Conservation (phyloP, 192 early-diverging fungal species). For the Coemansia sp. region DNA sequence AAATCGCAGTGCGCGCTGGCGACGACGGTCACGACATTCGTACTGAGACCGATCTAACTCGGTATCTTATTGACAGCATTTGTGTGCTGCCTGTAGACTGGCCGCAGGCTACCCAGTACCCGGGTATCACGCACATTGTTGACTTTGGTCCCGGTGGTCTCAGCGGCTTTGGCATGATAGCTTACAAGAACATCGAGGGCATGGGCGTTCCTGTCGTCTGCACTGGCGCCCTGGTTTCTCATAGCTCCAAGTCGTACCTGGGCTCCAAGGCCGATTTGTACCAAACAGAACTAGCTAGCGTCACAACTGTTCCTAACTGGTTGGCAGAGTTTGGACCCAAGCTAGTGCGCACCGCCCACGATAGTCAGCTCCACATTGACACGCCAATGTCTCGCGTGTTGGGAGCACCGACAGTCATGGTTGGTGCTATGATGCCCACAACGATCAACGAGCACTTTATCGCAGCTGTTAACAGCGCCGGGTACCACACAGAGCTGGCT, state of each 20-base stretch:
- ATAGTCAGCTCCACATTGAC: conserved; percentile 75
- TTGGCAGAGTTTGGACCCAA: conserved; percentile 76
- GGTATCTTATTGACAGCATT: conserved; percentile 66
- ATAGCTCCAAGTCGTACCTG: conserved; percentile 52
- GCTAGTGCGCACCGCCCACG: conserved; percentile 62
- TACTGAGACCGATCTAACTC: conserved; percentile 57
- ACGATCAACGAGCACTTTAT: conserved; percentile 80
- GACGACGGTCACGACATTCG: conserved; percentile 81
- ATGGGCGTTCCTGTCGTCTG: conserved; percentile 64
- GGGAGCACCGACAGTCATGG: conserved; percentile 90
- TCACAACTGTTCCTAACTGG: conserved; percentile 85
- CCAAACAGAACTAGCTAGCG: conserved; percentile 61
- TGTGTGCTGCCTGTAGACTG: conserved; percentile 64
- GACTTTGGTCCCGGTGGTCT: conserved; percentile 93
- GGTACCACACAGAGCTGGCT: conserved; percentile 89
- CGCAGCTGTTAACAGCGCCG: conserved; percentile 82
- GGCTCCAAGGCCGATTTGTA: conserved; percentile 75
- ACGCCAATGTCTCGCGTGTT: conserved; percentile 82
- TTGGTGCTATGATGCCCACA: conserved; percentile 91
- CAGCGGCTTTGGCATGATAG: conserved; percentile 81
- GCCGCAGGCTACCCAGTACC: conserved; percentile 59
- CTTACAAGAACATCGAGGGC: conserved; percentile 87
- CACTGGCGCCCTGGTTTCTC: conserved; percentile 17
- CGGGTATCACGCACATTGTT: conserved; percentile 77
- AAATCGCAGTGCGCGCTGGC: conserved; percentile 71